A percentile compares a stretch with the other conserved stretches of the same genome.
These are phyloP conservation scores for Lyophyllum shimeji DNA, from an alignment of 768 basidiomycete species.

Conservation along the genomic window DNA sequence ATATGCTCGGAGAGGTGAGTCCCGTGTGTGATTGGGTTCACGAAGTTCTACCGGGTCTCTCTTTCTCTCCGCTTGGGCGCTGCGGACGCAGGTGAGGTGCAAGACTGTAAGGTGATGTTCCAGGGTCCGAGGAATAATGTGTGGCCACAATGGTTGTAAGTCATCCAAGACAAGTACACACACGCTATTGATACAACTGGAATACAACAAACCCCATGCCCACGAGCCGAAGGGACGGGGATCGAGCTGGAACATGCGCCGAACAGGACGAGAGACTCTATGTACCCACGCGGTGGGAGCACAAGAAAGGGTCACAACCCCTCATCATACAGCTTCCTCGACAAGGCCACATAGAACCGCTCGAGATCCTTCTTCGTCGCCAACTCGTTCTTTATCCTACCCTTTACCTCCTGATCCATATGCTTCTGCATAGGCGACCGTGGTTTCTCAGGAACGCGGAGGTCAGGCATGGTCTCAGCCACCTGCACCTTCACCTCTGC, in stretches of 20 bases:
- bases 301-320: constrained; percentile 56
- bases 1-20: no score
- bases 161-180: not conserved
- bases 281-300: not conserved
- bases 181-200: constrained; percentile 13
- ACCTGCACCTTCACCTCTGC: constrained; percentile 9
- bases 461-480: constrained; percentile 13
- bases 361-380: constrained; percentile 77
- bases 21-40: no score
- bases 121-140: no score
- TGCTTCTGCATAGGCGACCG: constrained; percentile 14
- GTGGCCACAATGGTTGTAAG: no score
- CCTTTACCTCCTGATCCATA: constrained; percentile 22
- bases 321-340: constrained; percentile 90
- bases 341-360: constrained; percentile 85
- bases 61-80: no score
- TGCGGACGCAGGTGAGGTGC: no score
- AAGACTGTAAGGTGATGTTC: no score
- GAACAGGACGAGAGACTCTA: not conserved
- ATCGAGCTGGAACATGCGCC: no score
- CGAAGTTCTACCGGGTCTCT: no score
- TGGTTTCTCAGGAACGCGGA: constrained; percentile 20
- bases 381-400: constrained; percentile 46
- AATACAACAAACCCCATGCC: not conserved
- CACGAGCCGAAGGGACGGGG: no score